These are phyloP conservation scores for Marchantia paleacea DNA, from an alignment of 225 moss, liverwort and hornwort genomes.

Conservation along the genomic window DNA sequence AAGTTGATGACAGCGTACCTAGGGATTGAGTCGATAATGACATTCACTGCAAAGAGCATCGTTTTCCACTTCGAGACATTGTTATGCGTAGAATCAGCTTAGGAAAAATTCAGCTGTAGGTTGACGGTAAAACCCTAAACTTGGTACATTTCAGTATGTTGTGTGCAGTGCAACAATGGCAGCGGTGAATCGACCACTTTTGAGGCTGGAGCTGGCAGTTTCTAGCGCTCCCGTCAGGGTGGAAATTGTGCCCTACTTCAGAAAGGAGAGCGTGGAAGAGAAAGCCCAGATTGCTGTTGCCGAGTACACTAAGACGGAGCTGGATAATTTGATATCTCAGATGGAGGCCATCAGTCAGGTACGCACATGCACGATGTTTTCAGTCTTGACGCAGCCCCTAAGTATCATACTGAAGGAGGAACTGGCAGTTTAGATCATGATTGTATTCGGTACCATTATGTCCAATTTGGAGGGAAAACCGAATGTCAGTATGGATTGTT, in stretches of 20 bases:
- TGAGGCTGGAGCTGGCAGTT: conserved; percentile 63
- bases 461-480: neutral
- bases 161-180: conserved; percentile 51
- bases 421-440: neutral
- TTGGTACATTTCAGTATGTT: conserved; percentile 49
- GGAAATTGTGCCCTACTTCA: conserved; percentile 44
- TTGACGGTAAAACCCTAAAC: neutral
- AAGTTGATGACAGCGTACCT: neutral
- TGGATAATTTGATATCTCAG: conserved; percentile 51
- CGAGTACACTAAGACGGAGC: conserved; percentile 60
- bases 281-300: conserved; percentile 38
- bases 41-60: neutral
- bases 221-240: conserved; percentile 38
- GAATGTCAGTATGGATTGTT: neutral
- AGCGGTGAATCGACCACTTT: conserved; percentile 57
- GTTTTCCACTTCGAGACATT: neutral
- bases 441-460: neutral
- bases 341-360: conserved; percentile 73
- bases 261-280: conserved; percentile 37
- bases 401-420: neutral
- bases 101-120: neutral
- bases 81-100: neutral
- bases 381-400: neutral
- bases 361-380: neutral
- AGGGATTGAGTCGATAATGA: neutral